These are phyloP conservation scores for Daedaleopsis sinensis DNA, from an alignment of 768 basidiomycete genomes.

Conservation along the genomic window DNA sequence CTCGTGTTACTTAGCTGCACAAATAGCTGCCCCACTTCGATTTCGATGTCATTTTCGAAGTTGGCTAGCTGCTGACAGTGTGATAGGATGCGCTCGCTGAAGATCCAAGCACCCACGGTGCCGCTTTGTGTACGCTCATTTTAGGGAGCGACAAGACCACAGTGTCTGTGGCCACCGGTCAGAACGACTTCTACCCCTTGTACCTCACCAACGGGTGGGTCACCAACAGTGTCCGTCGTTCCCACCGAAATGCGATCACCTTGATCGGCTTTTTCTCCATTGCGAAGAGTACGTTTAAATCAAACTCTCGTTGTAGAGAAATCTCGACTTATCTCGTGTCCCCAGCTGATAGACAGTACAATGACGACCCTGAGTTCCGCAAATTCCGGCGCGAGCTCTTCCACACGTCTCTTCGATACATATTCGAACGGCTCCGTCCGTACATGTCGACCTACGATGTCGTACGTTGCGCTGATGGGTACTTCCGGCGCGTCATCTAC, in stretches of 20 bases:
- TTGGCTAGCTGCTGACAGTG: too few relatives aligned
- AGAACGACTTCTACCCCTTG: conserved; percentile 24
- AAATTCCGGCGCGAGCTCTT: conserved; percentile 17
- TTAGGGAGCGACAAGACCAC: conserved; percentile 29
- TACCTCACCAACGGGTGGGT: conserved; percentile 21
- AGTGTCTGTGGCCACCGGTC: conserved; percentile 25
- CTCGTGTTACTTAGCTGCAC: too few relatives aligned
- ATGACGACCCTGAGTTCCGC: conserved; percentile 5
- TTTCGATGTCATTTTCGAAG: too few relatives aligned
- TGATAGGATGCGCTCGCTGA: too few relatives aligned
- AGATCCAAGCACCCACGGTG: neutral
- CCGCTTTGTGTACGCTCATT: conserved; percentile 1
- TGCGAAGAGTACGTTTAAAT: conserved; percentile 14
- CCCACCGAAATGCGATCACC: conserved; percentile 15
- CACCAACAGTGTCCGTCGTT: conserved; percentile 17
- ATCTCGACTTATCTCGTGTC: too few relatives aligned
- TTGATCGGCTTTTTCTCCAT: conserved; percentile 21
- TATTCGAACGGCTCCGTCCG: neutral
- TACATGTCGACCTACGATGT: conserved; percentile 16
- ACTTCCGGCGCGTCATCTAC: conserved; percentile 32
- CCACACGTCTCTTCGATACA: conserved; percentile 8
- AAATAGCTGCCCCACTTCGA: too few relatives aligned
- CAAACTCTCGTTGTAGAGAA: too few relatives aligned
- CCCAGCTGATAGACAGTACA: conserved; percentile 4
- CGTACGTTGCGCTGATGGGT: conserved; percentile 26